Evolutionary conservation across 176 grass and related monocot genomes (phyloP), one percentile per base, ranked within the genome.

Genomic region (Puya raimondii): DNA sequence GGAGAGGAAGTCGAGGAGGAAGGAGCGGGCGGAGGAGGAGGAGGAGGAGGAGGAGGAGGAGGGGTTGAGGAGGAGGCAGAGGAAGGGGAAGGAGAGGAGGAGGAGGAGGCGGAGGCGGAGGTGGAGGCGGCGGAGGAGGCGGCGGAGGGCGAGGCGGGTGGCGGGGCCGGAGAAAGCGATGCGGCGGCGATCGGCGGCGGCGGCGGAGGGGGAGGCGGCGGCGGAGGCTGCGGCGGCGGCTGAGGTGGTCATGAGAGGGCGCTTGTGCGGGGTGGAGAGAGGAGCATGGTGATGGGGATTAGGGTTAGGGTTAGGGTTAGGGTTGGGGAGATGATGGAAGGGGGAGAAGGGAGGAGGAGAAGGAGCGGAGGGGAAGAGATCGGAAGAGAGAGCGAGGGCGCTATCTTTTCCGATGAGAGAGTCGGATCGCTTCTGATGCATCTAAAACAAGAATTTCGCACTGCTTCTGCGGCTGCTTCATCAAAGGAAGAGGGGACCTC

Each of bases 41-140:
- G 29, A 33, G 29, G 29, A 33, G 3, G 29, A 33, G 29, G 29
- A 33, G 3, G 90, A 92, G 58, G 93, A 86, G 0, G 86, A 79
- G 15, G 93, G 89, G 49, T 83, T 87, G 64, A 97, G 84, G 84
- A 97, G 92, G 83, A 92, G 89, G 9, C 83, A 71, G 68, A 97
- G 84, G 74, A 97, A 80, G 70, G 84, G 85, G 74, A 68, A 76
- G 20, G 81, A 79, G 67, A 70, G 22, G 71, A 75, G 68, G 57
- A 65, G 68, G 49, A 79, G 69, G 23, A 78, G 70, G 20, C 70
- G 76, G 51, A 71, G 82, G 47, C 84, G 26, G 66, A 91, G 89
- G 67, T 84, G 86, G 49, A 84, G 85, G 59, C 80, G 64, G 1
- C 89, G 85, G 57, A 86, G 93, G 26, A 83, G 76, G 27, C 88